These are phyloP conservation scores for Vickermania spadyakhi DNA, from an alignment of 208 protist species.

Conservation along the genomic window DNA sequence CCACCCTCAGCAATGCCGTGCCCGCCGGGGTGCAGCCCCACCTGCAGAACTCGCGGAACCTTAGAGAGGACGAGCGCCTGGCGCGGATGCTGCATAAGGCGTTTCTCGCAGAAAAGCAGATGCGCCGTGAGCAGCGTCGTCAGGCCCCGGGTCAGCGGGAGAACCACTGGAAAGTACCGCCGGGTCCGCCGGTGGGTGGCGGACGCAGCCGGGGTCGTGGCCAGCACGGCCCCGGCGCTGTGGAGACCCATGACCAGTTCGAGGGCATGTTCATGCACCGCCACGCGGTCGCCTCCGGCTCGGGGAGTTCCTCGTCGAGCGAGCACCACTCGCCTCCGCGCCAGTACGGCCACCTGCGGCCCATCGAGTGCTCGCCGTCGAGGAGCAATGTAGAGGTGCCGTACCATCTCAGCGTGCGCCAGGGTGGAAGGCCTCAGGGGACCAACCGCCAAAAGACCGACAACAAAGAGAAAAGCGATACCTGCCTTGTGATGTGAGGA, in stretches of 20 bases:
- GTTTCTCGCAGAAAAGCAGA: slow-evolving; percentile 7
- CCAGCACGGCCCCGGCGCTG: too few relatives aligned
- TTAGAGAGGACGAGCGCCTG: slow-evolving; percentile 14
- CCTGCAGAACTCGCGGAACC: slow-evolving; percentile 11
- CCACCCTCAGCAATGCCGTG: slow-evolving; percentile 34
- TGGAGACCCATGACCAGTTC: too few relatives aligned
- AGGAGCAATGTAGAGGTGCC: neutral
- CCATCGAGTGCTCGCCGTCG: neutral
- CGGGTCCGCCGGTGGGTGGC: neutral
- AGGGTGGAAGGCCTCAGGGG: neutral
- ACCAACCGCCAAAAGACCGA: neutral
- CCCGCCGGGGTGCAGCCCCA: slow-evolving; percentile 9
- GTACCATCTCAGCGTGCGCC: neutral
- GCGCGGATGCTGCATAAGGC: slow-evolving; percentile 22
- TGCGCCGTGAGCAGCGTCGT: slow-evolving; percentile 7
- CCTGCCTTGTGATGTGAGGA: neutral
- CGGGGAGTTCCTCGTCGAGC: neutral
- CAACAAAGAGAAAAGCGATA: neutral
- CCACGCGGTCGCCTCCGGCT: neutral
- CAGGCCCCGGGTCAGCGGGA: neutral
- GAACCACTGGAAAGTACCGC: neutral
- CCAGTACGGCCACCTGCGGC: too few relatives aligned
- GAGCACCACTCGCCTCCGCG: neutral
- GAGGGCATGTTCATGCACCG: neutral
- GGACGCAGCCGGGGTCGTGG: too few relatives aligned